Conservation (phyloP, 306 rosid genomes). For the Fragaria ananassa region DNA sequence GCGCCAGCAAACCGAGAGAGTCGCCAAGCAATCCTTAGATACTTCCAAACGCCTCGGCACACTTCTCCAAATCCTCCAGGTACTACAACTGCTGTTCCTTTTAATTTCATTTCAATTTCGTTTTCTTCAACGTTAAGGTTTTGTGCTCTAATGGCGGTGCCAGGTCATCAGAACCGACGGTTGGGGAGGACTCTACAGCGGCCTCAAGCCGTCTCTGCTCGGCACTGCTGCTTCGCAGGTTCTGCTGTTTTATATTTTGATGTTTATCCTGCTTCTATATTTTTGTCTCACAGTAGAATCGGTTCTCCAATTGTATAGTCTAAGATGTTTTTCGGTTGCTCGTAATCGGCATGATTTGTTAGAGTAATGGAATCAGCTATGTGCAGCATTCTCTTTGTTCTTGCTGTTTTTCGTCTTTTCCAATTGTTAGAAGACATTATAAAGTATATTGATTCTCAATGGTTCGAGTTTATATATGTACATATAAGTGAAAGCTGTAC, state of each 20-base stretch:
- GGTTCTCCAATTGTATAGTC: neutral
- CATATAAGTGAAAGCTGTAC: no score
- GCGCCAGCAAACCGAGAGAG: slow-evolving; percentile 83
- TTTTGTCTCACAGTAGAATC: neutral
- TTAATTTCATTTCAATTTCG: neutral
- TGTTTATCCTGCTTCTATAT: neutral
- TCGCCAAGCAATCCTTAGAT: slow-evolving; percentile 38
- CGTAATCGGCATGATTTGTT: neutral
- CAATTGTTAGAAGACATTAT: neutral
- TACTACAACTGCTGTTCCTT: neutral
- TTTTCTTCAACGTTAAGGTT: neutral
- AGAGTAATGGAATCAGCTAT: neutral
- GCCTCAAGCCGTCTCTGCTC: slow-evolving; percentile 78
- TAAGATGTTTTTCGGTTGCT: neutral
- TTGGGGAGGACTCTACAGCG: slow-evolving; percentile 87
- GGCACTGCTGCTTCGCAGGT: slow-evolving; percentile 96
- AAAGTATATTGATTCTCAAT: neutral
- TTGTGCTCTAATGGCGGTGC: neutral
- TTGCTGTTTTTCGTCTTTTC: neutral
- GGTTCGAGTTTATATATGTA: no score
- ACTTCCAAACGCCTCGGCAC: slow-evolving; percentile 33
- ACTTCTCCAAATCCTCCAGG: slow-evolving; percentile 76
- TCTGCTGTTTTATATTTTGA: neutral
- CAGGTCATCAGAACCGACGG: slow-evolving; percentile 68
- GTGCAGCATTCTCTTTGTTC: neutral